Evolutionary conservation across 2,329 filamentous ascomycete species (phyloP), one percentile per base, ranked within the genome.

Genomic region (Neonectria ditissima): DNA sequence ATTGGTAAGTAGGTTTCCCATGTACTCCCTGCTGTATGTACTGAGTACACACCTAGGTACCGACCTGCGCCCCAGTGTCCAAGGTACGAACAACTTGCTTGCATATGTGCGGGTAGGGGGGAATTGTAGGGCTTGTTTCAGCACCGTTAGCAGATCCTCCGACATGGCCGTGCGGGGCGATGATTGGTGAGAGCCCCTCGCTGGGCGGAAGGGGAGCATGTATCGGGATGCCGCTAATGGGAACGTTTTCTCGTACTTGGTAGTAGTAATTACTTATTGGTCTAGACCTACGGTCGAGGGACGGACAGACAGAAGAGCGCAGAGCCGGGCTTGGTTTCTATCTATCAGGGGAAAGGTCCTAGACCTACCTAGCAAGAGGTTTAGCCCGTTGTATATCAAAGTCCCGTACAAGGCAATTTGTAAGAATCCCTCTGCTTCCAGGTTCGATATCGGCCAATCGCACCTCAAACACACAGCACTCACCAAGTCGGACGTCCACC

Each of bases 121-220:
- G 52, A 37, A 62, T 41, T 61, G 63, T 65, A 73, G 69, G 68
- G 71, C 68, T 71, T 70, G 71, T 73, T 73, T 73, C 71, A 73
- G 64, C 59, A 63, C 51, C 48, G 58, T 67, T 73, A 71, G 69
- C 45, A 73, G 62, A 66, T 70, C 57, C 69, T 69, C 69, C 58
- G 44, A 66, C 62, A 55, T 61, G 59, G 48, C 50, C 28, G 43
- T 64, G 55, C 59, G n/a, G 62, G 30, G 26, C 44, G 14, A 13
- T 68, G 66, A 73, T 73, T 73, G 71, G 71, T 7, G 56, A 34
- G 44, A 24, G 39, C 37, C 10, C 28, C 14, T 37, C 55, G 53
- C 50, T 63, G 34, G 60, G 60, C 24, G 55, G 45, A 48, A 63
- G 60, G 55, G 60, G 60, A 55, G 45, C n/a, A 26, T 44, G 43